Evolutionary conservation across 2,329 filamentous ascomycete species (phyloP).

Genomic region (Macroventuria anomochaeta): DNA sequence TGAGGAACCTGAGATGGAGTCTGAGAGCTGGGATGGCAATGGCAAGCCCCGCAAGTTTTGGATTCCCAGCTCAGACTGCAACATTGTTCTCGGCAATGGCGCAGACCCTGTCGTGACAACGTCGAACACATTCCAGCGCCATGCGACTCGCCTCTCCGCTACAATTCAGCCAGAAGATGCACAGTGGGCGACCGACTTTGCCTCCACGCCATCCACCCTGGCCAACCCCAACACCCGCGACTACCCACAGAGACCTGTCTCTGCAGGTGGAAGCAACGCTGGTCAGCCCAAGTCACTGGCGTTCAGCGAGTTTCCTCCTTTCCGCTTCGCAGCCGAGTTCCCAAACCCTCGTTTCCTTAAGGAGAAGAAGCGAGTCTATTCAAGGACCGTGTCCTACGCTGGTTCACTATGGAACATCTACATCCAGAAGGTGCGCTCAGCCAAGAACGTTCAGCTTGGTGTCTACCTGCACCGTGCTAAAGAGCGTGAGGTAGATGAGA

Average conservation of each 20-base stretch:
- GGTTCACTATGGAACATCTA: conserved; percentile 68
- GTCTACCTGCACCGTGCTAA: conserved; percentile 66
- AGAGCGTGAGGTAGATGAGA: conserved; percentile 59
- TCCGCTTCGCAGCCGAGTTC: conserved; percentile 65
- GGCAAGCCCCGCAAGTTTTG: conserved; percentile 63
- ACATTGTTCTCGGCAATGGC: conserved; percentile 62
- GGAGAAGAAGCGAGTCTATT: conserved; percentile 66
- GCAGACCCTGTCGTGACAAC: conserved; percentile 60
- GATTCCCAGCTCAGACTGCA: conserved; percentile 63
- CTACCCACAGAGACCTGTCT: conserved; percentile 39
- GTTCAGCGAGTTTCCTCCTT: conserved; percentile 64
- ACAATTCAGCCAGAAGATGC: conserved; percentile 62
- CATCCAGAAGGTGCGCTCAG: conserved; percentile 64
- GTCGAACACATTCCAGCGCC: conserved; percentile 53
- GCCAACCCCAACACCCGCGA: conserved; percentile 45
- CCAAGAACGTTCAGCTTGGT: conserved; percentile 63
- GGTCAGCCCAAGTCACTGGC: conserved; percentile 50
- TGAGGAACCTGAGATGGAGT: conserved; percentile 49
- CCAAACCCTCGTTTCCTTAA: conserved; percentile 63
- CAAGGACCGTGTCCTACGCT: conserved; percentile 65
- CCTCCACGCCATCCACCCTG: conserved; percentile 53
- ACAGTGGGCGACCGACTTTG: conserved; percentile 63
- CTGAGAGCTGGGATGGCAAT: conserved; percentile 62
- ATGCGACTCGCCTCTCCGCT: conserved; percentile 57
- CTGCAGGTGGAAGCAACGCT: conserved; percentile 45